Base-by-base conservation (phyloP, 495 filamentous ascomycete genomes). In the Patellaria atrata region DNA sequence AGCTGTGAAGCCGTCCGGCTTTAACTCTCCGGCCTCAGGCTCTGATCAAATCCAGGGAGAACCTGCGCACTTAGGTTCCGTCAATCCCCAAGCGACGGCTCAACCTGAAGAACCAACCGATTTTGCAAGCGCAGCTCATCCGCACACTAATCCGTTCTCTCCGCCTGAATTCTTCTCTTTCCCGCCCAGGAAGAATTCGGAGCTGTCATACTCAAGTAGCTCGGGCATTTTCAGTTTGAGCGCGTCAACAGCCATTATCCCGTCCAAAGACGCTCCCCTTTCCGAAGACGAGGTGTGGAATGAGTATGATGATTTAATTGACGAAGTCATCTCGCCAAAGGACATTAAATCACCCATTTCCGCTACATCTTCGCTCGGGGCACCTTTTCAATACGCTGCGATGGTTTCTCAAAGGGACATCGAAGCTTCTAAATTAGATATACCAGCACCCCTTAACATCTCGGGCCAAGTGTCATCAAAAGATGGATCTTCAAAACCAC, bases 221-320 rank as follows among this genome's bases (percentile, higher is more conserved):
- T 82, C 77, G 12, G 75, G 73, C 0, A 67, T 66, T n/a, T 40
- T 57, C 22, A 63, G 54, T 41, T 66, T 57, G 5, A 34, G 37
- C 18, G 64, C 64, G 5, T 67, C 71, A 5, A 78, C 69, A 8
- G 77, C 78, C 16, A 55, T 79, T 3, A 52, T 78, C 24, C 79
- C 78, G 4, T 51, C 57, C 11, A 60, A 68, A 8, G 63, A 57
- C 19, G 65, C 69, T 5, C 70, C 64, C 5, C 64, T 73, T 4
- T 73, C 62, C 11, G 78, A 85, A 44, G 89, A 96, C 47, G 89
- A 96, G 48, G 67, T 94, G 12, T 97, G 89, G 89, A 73, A 79
- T 24, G 85, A 97, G 54, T 96, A 89, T 43, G 77, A 94, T 52
- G 89, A 96, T 49, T 62, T 92, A 11, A 68, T 94, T 34, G 80